A percentile compares a stretch with the other conserved stretches of the same genome.
Evolutionary conservation across 768 basidiomycete species (phyloP).

Genomic region (Lepiota brunneoincarnata): DNA sequence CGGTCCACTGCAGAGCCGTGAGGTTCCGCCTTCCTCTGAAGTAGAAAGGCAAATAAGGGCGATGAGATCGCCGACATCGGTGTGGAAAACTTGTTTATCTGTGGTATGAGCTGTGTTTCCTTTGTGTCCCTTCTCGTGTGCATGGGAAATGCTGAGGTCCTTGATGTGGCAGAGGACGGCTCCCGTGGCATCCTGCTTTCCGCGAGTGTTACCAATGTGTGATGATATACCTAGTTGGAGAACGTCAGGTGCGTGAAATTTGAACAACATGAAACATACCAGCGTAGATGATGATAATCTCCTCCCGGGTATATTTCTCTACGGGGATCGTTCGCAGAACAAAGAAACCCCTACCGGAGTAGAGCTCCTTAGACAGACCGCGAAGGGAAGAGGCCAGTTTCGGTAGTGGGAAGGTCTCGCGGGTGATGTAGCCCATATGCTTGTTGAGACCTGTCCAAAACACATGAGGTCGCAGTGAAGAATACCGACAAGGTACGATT

Average conservation of each 20-base stretch:
- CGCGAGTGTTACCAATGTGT: slow-evolving; percentile 15
- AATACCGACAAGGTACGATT: neutral
- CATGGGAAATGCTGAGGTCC: slow-evolving; percentile 33
- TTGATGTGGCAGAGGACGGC: slow-evolving; percentile 47
- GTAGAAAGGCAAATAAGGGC: slow-evolving; percentile 39
- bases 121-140: slow-evolving; percentile 32
- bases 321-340: slow-evolving; percentile 46
- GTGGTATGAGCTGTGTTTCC: slow-evolving; percentile 46
- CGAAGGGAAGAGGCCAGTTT: slow-evolving; percentile 33
- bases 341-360: slow-evolving; percentile 46
- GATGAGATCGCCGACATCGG: slow-evolving; percentile 42
- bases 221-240: slow-evolving; percentile 17
- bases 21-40: slow-evolving; percentile 42
- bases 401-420: slow-evolving; percentile 43
- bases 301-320: slow-evolving; percentile 34
- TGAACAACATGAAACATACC: slow-evolving; percentile 17
- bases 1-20: slow-evolving; percentile 42
- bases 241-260: neutral
- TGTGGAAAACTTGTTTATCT: slow-evolving; percentile 51
- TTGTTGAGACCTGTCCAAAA: slow-evolving; percentile 12
- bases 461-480: neutral
- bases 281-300: slow-evolving; percentile 41
- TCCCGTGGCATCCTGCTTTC: slow-evolving; percentile 19
- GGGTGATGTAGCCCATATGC: slow-evolving; percentile 27
- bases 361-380: slow-evolving; percentile 37